Evolutionary conservation across 2,329 filamentous ascomycete species (phyloP), one percentile per base, ranked within the genome.

Genomic region (Penicillium sp.): DNA sequence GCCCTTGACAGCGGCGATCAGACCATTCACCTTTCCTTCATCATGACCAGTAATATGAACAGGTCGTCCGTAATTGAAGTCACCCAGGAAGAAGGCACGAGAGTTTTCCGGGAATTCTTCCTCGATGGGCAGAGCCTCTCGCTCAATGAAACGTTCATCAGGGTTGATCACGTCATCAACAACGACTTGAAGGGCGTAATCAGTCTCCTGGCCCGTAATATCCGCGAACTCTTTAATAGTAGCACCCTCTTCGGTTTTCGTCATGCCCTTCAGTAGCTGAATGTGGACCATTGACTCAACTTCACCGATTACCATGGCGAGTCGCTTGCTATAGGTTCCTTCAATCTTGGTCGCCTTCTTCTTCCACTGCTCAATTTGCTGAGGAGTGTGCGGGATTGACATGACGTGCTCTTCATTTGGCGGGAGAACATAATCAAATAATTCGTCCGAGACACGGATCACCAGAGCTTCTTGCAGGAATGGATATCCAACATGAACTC

Each of bases 381-480:
- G 81, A 18, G 86, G 85, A 23, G 80, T 81, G 69, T 96, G 91
- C 18, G 90, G 86, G 34, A 79, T 83, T 43, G 85, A 79, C 18
- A 88, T 73, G 31, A 92, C 78, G 44, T 87, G 84, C 38, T 79
- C 79, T 53, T 84, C 84, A 56, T 85, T 81, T 31, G 85, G 79
- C 1, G 87, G 81, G 33, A 94, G 77, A 16, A 85, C 79, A 67
- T 96, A 99, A 64, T 89, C 88, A 69, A 97, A 97, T 26, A 97
- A 79, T 70, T 97, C 93, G 68, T 99, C 94, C 1, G 91, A 93
- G 1, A 97, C 89, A 50, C 86, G 87, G 47, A 90, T 81, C 28
- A 99, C 86, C 74, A 93, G 93, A 48, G 90, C 94, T 74, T 99
- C 95, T 64, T 95, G 89, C 58, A 99, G 76, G 76, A 96, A 99